Evolutionary conservation across 1,284 basidiomycete genomes (phyloP), one percentile per base, ranked within the genome.

Genomic region (Leucoagaricus sp.): DNA sequence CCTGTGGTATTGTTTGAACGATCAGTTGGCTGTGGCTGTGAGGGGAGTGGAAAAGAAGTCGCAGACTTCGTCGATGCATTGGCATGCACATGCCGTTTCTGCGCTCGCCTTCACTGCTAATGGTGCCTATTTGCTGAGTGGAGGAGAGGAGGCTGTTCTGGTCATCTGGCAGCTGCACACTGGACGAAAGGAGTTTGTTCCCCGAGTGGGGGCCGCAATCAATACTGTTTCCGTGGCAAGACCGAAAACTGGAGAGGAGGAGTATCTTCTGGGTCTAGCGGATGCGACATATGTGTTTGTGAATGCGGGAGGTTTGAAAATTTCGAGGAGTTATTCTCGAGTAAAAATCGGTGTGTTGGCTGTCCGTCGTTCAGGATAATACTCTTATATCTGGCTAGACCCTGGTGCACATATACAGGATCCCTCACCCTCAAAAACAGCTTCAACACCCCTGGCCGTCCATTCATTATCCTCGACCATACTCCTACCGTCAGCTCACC

Each of bases 11-110:
- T 96, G 93, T 69, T 79, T 97, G 5, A 83, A 87, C 60, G 82
- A 87, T 48, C 72, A 78, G 54, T 64, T 82, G 21, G 73, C 79
- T 5, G 63, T 77, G 46, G 79, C 80, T 64, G 78, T 77, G 31
- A 74, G 76, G 38, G 84, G 81, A 12, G 80, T 86, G 21, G 86
- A 89, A 71, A 89, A 87, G 71, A 85, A 81, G 60, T 83, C 89
- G 1, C 88, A 93, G 60, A 96, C 94, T 0, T 91, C 93, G 1
- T 84, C 87, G 4, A 75, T 98, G 48, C 96, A 98, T 72, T 99
- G 97, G 97, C 97, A 99, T 69, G 91, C 96, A 0, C 96, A 99
- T 69, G 85, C 94, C 4, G 93, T 99, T n/a, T 86, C 91, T 1
- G 90, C 92, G 1, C 73, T 99, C 25, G 79, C 89, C 0, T 99